Evolutionary conservation across 441 rosid species (phyloP), one percentile per base, ranked within the genome.

Genomic region (Eruca vesicaria): DNA sequence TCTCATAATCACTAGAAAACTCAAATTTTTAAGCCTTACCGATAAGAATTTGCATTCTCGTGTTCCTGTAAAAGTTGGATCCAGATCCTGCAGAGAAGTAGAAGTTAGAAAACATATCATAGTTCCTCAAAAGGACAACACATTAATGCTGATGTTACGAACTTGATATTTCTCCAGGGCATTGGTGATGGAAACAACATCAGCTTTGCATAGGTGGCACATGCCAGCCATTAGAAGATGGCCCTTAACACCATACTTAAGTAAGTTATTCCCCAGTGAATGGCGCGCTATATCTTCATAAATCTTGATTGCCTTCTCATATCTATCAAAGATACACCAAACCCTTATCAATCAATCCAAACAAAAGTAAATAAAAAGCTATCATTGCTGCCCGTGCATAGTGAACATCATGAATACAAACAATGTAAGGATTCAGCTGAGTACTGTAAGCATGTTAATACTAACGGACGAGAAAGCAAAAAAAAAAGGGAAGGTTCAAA

Each of bases 221-320:
- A 96, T 76, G 75, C 99, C 99, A 75, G 99, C 99, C 82, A 88
- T 96, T 66, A 96, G 98, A 79, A 96, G 94, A 83, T 96, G 98
- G 16, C 99, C 99, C 82, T 93, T 93, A 74, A 89, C 99, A 80
- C 98, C 98, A 79, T 96, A 93, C 80, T 93, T 96, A 63, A 96
- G 96, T 84, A 96, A 86, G 87, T 88, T 90, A 69, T 82, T 89
- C 61, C 72, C 83, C 55, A 96, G 92, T 7, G 97, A 96, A 3
- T 93, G 89, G 5, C 74, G 79, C 5, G 89, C 99, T 78, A 96
- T 85, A 33, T 87, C 98, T 87, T 96, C 99, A 75, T 85, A 96
- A 74, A 96, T 93, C 79, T 85, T 94, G 79, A 92, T 85, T 62
- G 98, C 85, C 81, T 90, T 94, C 48, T 82, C 94, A 82, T 96